Base-by-base conservation (phyloP, 1,284 basidiomycete genomes). In the Retiboletus flavoniger region DNA sequence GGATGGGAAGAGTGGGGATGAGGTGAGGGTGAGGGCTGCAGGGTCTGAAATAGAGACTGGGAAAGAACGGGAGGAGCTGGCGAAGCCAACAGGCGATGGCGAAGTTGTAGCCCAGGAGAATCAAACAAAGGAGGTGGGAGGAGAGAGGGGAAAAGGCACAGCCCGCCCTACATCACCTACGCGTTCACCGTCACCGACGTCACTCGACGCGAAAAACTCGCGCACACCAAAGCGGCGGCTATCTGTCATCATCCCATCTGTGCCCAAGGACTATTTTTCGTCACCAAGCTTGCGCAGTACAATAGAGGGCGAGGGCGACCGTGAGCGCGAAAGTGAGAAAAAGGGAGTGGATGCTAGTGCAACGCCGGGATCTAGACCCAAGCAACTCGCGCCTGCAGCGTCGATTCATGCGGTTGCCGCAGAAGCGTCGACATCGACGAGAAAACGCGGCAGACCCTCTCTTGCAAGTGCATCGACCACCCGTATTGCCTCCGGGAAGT, bases 241-340 rank as follows among this genome's bases (percentile, higher is more conserved):
- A 2, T 69, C 67, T 4, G 68, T 72, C 16, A n/a, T 71, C 1
- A 46, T 72, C 13, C 67, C 67, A 10, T 32, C 63, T 4, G 34
- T 70, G 0, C 57, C 68, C 10, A 50, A 56, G 35, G 63, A 69
- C 2, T 68, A 71, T 19, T 63, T 72, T 28, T 63, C 63, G 6
- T 61, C 68, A 5, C 61, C 54, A 28, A 43, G 53, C 17, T 14
- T 11, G 17, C 41, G 17, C 6, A 11, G 16, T 21, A 24, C 14
- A 17, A 1, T 3, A 4, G 44, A 46, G 1, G 7, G 10, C 3
- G 42, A 42, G 9, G 39, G 7, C 10, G 24, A 24, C 4, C 24
- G 24, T 7, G 34, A 17, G 2, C 40, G 14, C 7, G 17, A 43
- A 38, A 16, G 14, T 8, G 14, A 14, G 17, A 42, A 49, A 40